Percentiles rank a stretch among this genome's conserved stretches.
These are phyloP conservation scores for Ustilago hordei DNA, from an alignment of 1,284 basidiomycete species.

Conservation along the genomic window DNA sequence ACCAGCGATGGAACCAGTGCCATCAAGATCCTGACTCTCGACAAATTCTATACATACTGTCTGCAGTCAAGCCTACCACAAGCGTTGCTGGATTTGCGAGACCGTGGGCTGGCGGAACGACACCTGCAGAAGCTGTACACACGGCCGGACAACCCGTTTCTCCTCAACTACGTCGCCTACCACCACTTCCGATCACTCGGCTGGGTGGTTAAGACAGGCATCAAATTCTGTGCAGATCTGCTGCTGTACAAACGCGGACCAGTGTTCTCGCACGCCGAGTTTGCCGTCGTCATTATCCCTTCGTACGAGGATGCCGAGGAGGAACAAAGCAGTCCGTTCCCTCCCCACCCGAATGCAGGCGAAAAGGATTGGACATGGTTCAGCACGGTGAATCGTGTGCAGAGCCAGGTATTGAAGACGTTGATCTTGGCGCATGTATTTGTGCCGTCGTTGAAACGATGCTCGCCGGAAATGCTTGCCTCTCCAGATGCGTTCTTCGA, in stretches of 20 bases:
- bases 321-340: slow-evolving; percentile 70
- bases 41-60: slow-evolving; percentile 46
- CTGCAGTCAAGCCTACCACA: slow-evolving; percentile 36
- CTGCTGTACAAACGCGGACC: slow-evolving; percentile 94
- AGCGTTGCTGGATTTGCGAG: slow-evolving; percentile 27
- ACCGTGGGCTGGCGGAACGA: slow-evolving; percentile 31
- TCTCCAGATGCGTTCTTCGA: slow-evolving; percentile 72
- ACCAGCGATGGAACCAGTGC: slow-evolving; percentile 13
- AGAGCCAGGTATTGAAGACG: slow-evolving; percentile 91
- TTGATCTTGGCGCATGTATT: slow-evolving; percentile 63
- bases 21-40: slow-evolving; percentile 21
- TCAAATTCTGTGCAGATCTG: slow-evolving; percentile 97
- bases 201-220: slow-evolving; percentile 95
- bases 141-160: slow-evolving; percentile 85
- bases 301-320: slow-evolving; percentile 87
- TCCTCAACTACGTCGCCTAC: slow-evolving; percentile 89
- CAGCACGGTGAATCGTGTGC: slow-evolving; percentile 95
- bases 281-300: slow-evolving; percentile 87
- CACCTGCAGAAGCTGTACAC: slow-evolving; percentile 42
- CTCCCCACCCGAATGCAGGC: slow-evolving; percentile 54
- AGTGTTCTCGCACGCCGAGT: slow-evolving; percentile 96
- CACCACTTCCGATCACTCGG: slow-evolving; percentile 96
- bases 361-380: slow-evolving; percentile 92
- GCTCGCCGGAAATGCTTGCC: slow-evolving; percentile 31
- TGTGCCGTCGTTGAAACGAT: slow-evolving; percentile 54